Conservation (phyloP, 2,329 filamentous ascomycete genomes). For the Penicillium decumbens region DNA sequence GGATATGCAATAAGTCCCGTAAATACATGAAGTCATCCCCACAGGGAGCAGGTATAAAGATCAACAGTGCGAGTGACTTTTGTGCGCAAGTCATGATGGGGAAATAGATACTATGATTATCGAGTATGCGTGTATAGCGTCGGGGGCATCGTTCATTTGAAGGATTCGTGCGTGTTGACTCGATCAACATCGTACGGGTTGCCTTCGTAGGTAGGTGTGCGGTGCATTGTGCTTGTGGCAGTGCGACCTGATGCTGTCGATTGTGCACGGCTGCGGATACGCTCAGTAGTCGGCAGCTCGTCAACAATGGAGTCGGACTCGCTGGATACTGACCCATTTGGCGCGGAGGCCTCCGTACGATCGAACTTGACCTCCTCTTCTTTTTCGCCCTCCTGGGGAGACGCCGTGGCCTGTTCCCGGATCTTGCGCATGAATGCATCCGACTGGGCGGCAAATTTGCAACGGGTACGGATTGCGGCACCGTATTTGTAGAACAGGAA, state of each 20-base stretch:
- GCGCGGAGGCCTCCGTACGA: slow-evolving; percentile 33
- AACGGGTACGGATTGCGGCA: slow-evolving; percentile 18
- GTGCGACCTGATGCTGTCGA: slow-evolving; percentile 27
- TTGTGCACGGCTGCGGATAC: slow-evolving; percentile 24
- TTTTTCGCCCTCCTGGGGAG: slow-evolving; percentile 14
- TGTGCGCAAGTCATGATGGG: neutral
- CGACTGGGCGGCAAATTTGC: slow-evolving; percentile 28
- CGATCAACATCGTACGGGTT: slow-evolving; percentile 45
- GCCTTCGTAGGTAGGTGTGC: slow-evolving; percentile 37
- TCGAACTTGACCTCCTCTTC: slow-evolving; percentile 26
- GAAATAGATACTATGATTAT: slow-evolving; percentile 17
- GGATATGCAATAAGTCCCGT: slow-evolving; percentile 13
- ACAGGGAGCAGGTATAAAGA: slow-evolving; percentile 11
- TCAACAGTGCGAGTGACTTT: slow-evolving; percentile 1
- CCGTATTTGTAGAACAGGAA: slow-evolving; percentile 29
- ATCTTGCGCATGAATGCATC: slow-evolving; percentile 38
- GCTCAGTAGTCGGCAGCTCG: slow-evolving; percentile 17
- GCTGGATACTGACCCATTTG: slow-evolving; percentile 21
- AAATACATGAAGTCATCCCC: slow-evolving; percentile 11
- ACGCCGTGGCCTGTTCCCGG: slow-evolving; percentile 23
- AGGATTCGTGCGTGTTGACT: slow-evolving; percentile 41
- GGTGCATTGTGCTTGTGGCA: slow-evolving; percentile 20
- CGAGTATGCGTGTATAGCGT: neutral
- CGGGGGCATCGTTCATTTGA: slow-evolving; percentile 19
- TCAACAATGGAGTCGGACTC: slow-evolving; percentile 24